Conservation (phyloP, 768 basidiomycete species). For the Psilocybe azurescens region DNA sequence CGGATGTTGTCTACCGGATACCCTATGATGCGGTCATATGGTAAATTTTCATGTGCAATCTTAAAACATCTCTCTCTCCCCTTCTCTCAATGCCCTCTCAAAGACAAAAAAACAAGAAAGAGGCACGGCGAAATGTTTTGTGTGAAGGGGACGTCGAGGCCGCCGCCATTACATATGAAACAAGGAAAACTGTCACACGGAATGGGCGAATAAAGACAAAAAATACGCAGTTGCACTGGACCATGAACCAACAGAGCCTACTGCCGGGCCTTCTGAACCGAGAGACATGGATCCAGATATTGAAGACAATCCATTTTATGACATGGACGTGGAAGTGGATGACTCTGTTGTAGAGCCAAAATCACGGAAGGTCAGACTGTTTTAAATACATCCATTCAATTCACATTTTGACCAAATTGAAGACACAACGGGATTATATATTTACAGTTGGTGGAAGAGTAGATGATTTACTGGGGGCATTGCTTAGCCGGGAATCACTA, state of each 20-base stretch:
- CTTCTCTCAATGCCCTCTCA: background rate
- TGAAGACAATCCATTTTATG: too few relatives aligned
- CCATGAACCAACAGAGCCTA: too few relatives aligned
- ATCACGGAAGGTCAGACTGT: background rate
- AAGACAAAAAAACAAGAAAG: background rate
- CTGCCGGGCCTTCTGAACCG: too few relatives aligned
- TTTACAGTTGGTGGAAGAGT: conserved; percentile 1
- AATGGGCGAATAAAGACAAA: background rate
- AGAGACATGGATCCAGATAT: too few relatives aligned
- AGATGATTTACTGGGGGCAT: too few relatives aligned
- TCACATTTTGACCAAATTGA: background rate
- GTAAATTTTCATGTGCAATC: too few relatives aligned
- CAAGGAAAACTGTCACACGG: background rate
- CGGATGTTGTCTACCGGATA: too few relatives aligned
- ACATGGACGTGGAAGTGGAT: too few relatives aligned
- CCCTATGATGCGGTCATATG: too few relatives aligned
- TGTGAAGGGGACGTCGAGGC: background rate
- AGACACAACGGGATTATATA: conserved; percentile 4
- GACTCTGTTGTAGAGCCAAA: too few relatives aligned
- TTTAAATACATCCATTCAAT: background rate
- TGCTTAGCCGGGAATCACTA: too few relatives aligned
- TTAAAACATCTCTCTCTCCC: background rate
- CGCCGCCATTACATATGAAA: background rate
- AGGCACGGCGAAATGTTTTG: background rate
- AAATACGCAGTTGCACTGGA: background rate